A percentile compares a stretch with the other conserved stretches of the same genome.
Conservation (phyloP, 345 rosid species). For the Pugionium dolabratum region DNA sequence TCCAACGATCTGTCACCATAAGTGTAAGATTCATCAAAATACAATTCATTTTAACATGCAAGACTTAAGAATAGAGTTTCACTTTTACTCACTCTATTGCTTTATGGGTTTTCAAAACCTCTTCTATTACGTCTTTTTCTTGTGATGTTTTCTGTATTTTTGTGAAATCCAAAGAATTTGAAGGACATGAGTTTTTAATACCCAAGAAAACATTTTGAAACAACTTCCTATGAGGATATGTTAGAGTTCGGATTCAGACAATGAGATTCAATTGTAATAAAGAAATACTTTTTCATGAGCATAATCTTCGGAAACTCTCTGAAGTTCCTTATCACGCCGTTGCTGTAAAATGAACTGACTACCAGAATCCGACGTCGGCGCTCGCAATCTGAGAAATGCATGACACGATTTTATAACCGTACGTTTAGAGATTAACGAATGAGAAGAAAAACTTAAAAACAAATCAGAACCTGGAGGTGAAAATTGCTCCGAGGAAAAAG, state of each 20-base stretch:
- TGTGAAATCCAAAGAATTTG: neutral
- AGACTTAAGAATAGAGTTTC: neutral
- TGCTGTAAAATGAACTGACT: slow-evolving; percentile 53
- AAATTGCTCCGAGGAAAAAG: slow-evolving; percentile 73
- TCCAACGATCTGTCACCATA: slow-evolving; percentile 60
- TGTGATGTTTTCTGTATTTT: slow-evolving; percentile 31
- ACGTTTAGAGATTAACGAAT: neutral
- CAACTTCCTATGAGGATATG: neutral
- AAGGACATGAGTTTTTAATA: neutral
- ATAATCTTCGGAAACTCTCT: slow-evolving; percentile 54
- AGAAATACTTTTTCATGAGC: slow-evolving; percentile 51
- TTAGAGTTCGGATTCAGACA: slow-evolving; percentile 2
- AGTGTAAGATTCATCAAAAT: slow-evolving; percentile 21
- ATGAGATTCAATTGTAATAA: neutral
- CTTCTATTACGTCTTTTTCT: slow-evolving; percentile 53
- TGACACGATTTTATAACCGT: slow-evolving; percentile 2
- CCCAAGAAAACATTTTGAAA: neutral
- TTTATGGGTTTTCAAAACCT: slow-evolving; percentile 71
- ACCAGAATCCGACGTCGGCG: slow-evolving; percentile 42
- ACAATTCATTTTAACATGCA: slow-evolving; percentile 4
- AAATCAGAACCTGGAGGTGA: slow-evolving; percentile 63
- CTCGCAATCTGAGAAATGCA: slow-evolving; percentile 25
- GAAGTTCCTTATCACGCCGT: slow-evolving; percentile 62
- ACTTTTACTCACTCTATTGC: slow-evolving; percentile 85
- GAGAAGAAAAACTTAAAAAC: neutral